A percentile compares a stretch with the other conserved stretches of the same genome.
Evolutionary conservation across 169 alveolate genomes (phyloP).

Genomic region (Eimeria necatrix): DNA sequence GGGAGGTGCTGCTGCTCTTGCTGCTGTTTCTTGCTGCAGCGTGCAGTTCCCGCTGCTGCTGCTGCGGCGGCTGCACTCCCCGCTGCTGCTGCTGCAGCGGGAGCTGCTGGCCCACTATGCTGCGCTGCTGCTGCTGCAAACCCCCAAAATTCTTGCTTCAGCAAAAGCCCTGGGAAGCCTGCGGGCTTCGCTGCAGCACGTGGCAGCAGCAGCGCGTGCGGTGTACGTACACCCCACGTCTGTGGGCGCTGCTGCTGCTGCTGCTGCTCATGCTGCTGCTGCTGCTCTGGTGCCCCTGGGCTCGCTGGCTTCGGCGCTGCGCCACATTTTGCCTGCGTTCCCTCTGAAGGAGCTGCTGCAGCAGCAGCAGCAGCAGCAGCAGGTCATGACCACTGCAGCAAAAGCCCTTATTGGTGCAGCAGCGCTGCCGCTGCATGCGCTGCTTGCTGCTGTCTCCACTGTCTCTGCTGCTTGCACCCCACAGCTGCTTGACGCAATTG

Average conservation of each 20-base stretch:
- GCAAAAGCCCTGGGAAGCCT: slow-evolving; percentile 39
- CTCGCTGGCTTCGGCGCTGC: not conserved
- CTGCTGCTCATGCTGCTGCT: slow-evolving; percentile 52
- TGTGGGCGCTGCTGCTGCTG: slow-evolving; percentile 49
- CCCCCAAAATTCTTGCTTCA: not conserved
- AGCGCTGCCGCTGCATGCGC: slow-evolving; percentile 61
- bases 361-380: slow-evolving; percentile 71
- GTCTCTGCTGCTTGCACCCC: slow-evolving; percentile 37
- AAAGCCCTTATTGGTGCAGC: slow-evolving; percentile 48
- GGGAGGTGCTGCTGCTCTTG: slow-evolving; percentile 23
- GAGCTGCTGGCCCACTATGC: slow-evolving; percentile 38
- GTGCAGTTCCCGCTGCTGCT: slow-evolving; percentile 27
- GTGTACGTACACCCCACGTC: slow-evolving; percentile 52
- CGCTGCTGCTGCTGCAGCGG: slow-evolving; percentile 35
- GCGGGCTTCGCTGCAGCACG: slow-evolving; percentile 8
- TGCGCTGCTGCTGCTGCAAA: slow-evolving; percentile 42
- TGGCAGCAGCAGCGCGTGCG: slow-evolving; percentile 13
- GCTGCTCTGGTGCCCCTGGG: slow-evolving; percentile 53
- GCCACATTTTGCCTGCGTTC: slow-evolving; percentile 33
- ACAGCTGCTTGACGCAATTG: slow-evolving; percentile 5
- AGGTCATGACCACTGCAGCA: slow-evolving; percentile 51
- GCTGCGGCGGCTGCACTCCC: slow-evolving; percentile 36
- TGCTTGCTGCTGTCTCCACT: slow-evolving; percentile 49
- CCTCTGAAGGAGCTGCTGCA: slow-evolving; percentile 63
- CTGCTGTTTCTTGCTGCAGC: not conserved